Conservation (phyloP, 2,329 filamentous ascomycete species). For the Cordyceps pruinosa region DNA sequence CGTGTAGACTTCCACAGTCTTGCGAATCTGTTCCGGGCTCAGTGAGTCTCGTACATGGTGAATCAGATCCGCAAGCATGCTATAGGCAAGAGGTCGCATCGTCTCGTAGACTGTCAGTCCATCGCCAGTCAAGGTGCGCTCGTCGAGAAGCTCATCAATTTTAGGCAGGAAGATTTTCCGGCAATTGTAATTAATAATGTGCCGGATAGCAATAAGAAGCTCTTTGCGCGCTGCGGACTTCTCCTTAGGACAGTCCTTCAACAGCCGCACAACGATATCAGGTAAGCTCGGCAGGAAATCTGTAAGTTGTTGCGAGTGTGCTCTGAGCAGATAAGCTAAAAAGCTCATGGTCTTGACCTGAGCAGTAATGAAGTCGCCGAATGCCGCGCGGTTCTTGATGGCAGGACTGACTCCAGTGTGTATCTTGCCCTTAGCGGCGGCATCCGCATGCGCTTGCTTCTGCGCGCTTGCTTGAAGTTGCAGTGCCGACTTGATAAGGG, state of each 20-base stretch:
- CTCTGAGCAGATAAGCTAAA: conserved; percentile 81
- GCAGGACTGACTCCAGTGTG: conserved; percentile 91
- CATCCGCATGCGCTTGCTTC: conserved; percentile 83
- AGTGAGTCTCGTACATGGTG: conserved; percentile 93
- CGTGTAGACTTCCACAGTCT: conserved; percentile 95
- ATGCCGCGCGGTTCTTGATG: conserved; percentile 88
- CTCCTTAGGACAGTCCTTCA: conserved; percentile 91
- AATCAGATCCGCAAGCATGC: conserved; percentile 96
- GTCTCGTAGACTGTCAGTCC: conserved; percentile 95
- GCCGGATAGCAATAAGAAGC: conserved; percentile 87
- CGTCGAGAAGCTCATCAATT: conserved; percentile 91
- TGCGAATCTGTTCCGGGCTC: conserved; percentile 81
- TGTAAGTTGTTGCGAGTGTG: conserved; percentile 77
- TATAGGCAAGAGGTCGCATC: conserved; percentile 91
- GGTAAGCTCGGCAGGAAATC: conserved; percentile 85
- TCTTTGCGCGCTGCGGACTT: conserved; percentile 93
- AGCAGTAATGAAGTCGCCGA: conserved; percentile 94
- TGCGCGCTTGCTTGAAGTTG: conserved; percentile 87
- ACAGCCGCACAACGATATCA: conserved; percentile 78
- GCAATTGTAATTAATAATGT: conserved; percentile 99
- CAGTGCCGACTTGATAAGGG: conserved; percentile 85
- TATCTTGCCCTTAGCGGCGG: conserved; percentile 67
- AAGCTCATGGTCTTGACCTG: conserved; percentile 99
- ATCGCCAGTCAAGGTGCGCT: conserved; percentile 89
- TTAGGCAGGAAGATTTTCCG: conserved; percentile 89